phyloP scores from a whole-genome alignment of 2,329 filamentous ascomycete species.

The Talaromyces sp. region DNA sequence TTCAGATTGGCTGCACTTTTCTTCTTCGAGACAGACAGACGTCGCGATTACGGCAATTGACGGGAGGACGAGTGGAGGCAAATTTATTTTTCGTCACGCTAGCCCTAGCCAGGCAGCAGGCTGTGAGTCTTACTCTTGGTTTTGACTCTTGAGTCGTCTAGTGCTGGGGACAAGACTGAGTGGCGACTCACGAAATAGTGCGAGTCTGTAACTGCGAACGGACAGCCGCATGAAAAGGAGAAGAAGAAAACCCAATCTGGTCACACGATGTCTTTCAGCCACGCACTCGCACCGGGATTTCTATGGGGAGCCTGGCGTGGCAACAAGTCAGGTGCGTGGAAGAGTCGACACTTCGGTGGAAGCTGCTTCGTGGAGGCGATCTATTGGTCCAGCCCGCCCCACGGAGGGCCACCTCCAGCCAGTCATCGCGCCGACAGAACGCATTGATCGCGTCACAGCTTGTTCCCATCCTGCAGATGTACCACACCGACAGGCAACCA shows the following conservation, averaged over 20 bases:
- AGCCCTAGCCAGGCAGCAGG: not conserved
- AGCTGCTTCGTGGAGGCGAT: not conserved
- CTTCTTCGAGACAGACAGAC: constrained; percentile 3
- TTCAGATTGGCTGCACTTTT: constrained; percentile 2
- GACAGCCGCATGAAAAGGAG: not conserved
- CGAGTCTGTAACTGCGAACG: not conserved
- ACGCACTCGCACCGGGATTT: not conserved
- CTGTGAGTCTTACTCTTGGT: not conserved
- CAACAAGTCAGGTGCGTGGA: constrained; percentile 7
- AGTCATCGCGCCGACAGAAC: not conserved
- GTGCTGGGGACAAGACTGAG: not conserved
- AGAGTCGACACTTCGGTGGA: not conserved
- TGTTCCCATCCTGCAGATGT: not conserved
- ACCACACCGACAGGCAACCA: not conserved
- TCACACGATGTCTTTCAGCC: constrained; percentile 12
- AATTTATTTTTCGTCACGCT: constrained; percentile 1
- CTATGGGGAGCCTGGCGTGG: not conserved
- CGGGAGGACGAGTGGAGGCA: constrained; percentile 2
- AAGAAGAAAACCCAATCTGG: not conserved
- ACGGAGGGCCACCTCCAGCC: not conserved
- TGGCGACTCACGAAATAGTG: not conserved
- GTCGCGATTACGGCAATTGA: constrained; percentile 6
- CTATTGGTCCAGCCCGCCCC: constrained; percentile 2
- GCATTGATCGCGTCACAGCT: constrained; percentile 2
- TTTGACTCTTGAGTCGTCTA: not conserved